These are phyloP conservation scores for Cyberlindnera petersonii DNA, from an alignment of 805 yeast genomes.

Conservation along the genomic window DNA sequence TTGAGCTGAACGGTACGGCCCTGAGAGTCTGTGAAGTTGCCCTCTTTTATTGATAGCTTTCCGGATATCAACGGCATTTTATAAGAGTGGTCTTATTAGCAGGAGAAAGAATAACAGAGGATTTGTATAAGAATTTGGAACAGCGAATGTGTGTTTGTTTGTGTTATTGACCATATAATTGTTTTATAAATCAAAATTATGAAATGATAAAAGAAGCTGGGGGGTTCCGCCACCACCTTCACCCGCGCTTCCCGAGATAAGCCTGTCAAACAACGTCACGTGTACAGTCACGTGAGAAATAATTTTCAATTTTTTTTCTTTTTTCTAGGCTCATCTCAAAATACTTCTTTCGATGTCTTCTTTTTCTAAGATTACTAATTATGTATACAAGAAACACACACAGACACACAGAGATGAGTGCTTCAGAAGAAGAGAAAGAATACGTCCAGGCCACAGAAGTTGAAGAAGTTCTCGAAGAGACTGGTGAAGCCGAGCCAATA, in stretches of 20 bases:
- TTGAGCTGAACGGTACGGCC: constrained; percentile 63
- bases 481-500: constrained; percentile 8
- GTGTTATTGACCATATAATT: too few relatives aligned
- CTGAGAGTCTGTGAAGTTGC: constrained; percentile 51
- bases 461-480: constrained; percentile 35
- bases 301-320: too few relatives aligned
- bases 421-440: constrained; percentile 27
- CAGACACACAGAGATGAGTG: constrained; percentile 8
- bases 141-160: too few relatives aligned
- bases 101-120: too few relatives aligned
- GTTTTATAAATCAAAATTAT: too few relatives aligned
- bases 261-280: too few relatives aligned
- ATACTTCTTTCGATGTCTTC: too few relatives aligned
- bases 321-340: constrained; percentile 2
- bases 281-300: too few relatives aligned
- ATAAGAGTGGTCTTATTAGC: background rate
- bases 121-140: too few relatives aligned
- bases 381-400: background rate
- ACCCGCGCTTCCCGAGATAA: too few relatives aligned
- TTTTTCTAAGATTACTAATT: constrained; percentile 2
- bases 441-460: constrained; percentile 43
- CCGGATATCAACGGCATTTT: constrained; percentile 9
- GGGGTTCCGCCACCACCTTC: too few relatives aligned
- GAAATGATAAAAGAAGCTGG: too few relatives aligned
- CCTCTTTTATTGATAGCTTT: constrained; percentile 29